Evolutionary conservation across 805 yeast genomes (phyloP), one percentile per base, ranked within the genome.

Genomic region (Barnettozyma sucrosica): DNA sequence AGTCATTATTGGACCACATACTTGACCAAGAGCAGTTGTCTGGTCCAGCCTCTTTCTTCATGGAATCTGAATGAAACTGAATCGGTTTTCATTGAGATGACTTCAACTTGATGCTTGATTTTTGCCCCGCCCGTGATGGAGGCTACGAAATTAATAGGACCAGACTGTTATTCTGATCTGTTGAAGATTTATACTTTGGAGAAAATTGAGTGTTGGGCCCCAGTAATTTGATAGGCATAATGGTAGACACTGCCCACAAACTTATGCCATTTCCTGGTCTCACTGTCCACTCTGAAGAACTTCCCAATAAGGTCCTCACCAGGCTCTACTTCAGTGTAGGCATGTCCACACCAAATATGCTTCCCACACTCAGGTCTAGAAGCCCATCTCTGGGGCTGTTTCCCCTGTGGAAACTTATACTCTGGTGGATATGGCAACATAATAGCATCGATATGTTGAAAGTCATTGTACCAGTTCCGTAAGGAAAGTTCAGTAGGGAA

Each of bases 401-500:
- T 26, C 21, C 20, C 20, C 7, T 23, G 11, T 25, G 25, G 25
- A n/a, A 25, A 16, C 9, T 21, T 37, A 54, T 57, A 50, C 55
- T 66, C 69, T 40, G 71, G 70, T 7, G 68, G 70, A 18, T 79
- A 79, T 13, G 84, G 83, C 14, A 77, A 66, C n/a, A 80, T 55
- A 1, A 76, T 78, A 18, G 69, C 63, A 9, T 65, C 68, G 32
- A 80, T 70, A 4, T 55, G 59, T 33, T 77, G 56, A 11, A 69
- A 71, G 1, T 67, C 55, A 13, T 58, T 30, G 46, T 71, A 74
- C 47, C 64, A 64, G 16, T 59, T 51, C 46, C 65, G 61, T 19
- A 73, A 48, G 6, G 65, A 61, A 3, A 55, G 50, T 42, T 41
- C 43, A 3, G 42, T 41, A 14, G 49, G 48, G 19, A 51, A 25